Conservation (phyloP, 2,329 filamentous ascomycete genomes). For the Colletotrichum sp. region DNA sequence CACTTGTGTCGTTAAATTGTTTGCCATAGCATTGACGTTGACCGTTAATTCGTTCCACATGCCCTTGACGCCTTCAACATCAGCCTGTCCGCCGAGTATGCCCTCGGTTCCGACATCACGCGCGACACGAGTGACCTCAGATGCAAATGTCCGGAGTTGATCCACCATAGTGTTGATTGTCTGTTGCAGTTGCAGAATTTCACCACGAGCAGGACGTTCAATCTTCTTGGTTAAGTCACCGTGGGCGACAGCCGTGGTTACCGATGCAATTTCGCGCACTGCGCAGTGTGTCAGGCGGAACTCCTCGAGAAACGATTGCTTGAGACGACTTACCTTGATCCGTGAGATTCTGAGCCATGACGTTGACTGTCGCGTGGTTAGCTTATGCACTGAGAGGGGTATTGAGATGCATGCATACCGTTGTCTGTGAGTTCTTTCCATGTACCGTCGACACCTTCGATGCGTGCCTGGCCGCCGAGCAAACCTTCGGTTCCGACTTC, state of each 20-base stretch:
- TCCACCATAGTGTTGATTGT: constrained; percentile 93
- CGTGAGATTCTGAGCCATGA: constrained; percentile 83
- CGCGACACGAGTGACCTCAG: constrained; percentile 82
- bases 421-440: constrained; percentile 97
- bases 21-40: constrained; percentile 88
- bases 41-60: constrained; percentile 90
- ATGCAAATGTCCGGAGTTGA: constrained; percentile 82
- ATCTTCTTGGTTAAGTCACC: constrained; percentile 87
- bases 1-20: constrained; percentile 86
- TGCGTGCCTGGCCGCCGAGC: constrained; percentile 90
- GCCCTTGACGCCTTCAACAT: constrained; percentile 83
- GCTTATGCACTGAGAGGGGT: constrained; percentile 9
- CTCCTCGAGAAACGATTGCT: not conserved
- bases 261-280: constrained; percentile 85
- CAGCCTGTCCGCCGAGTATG: constrained; percentile 81
- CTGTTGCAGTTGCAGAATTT: constrained; percentile 83
- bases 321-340: constrained; percentile 62
- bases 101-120: constrained; percentile 86
- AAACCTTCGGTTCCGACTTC: constrained; percentile 97
- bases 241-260: constrained; percentile 83
- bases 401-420: constrained; percentile 46
- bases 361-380: constrained; percentile 62
- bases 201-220: constrained; percentile 78
- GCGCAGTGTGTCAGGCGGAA: not conserved
- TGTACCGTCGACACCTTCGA: constrained; percentile 92